phyloP scores from a whole-genome alignment of 2,329 filamentous ascomycete genomes.

The Fusarium devonianum region DNA sequence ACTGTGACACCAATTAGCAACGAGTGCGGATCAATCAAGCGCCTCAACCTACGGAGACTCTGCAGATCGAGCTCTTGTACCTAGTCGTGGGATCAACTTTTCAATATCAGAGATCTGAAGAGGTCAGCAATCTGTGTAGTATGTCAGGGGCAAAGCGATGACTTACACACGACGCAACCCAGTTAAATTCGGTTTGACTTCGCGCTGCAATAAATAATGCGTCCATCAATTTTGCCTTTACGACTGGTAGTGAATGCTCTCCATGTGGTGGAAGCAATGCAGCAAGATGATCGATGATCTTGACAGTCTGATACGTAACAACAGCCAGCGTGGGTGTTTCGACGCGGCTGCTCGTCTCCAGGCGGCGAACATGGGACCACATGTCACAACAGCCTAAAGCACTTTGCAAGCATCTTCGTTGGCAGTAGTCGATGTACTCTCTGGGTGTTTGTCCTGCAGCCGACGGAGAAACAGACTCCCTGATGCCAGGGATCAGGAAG shows the following conservation, averaged over 20 bases:
- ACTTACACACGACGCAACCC: slow-evolving; percentile 23
- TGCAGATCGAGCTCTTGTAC: neutral
- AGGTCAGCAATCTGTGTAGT: neutral
- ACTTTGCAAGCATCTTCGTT: slow-evolving; percentile 18
- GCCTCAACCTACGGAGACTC: slow-evolving; percentile 13
- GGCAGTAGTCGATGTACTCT: slow-evolving; percentile 30
- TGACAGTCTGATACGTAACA: slow-evolving; percentile 28
- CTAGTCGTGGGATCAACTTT: slow-evolving; percentile 18
- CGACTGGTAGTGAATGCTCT: neutral
- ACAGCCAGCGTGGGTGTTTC: slow-evolving; percentile 10
- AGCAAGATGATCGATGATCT: slow-evolving; percentile 27
- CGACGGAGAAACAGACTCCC: slow-evolving; percentile 30
- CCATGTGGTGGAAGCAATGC: slow-evolving; percentile 11
- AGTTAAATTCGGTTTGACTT: neutral
- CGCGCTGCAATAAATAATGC: slow-evolving; percentile 5
- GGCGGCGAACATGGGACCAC: slow-evolving; percentile 18
- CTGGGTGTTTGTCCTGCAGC: slow-evolving; percentile 18
- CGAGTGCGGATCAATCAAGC: fast-evolving
- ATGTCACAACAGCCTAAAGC: slow-evolving; percentile 17
- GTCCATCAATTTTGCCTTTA: slow-evolving; percentile 24
- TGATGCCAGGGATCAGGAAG: slow-evolving; percentile 37
- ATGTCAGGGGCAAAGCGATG: fast-evolving
- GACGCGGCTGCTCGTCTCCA: slow-evolving; percentile 25
- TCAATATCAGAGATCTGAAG: slow-evolving; percentile 24
- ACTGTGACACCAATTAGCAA: neutral